Conservation (phyloP, 805 yeast genomes). For the Candida adriatica region DNA sequence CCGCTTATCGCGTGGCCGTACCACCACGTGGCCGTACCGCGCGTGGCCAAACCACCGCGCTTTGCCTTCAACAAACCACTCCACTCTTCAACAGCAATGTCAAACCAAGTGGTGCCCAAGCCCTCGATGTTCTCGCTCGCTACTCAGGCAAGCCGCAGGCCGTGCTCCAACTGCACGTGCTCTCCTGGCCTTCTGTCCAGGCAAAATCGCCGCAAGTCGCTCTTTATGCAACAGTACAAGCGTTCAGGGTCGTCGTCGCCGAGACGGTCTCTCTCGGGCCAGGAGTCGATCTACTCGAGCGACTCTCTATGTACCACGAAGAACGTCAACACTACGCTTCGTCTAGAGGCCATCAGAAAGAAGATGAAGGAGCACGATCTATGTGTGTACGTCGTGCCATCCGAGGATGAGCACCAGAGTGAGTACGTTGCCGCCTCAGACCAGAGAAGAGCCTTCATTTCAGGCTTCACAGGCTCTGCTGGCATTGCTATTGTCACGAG, state of each 20-base stretch:
- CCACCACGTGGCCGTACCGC: too few species aligned
- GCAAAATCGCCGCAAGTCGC: conserved; percentile 51
- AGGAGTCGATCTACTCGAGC: conserved; percentile 30
- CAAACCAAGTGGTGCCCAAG: conserved; percentile 28
- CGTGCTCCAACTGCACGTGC: conserved; percentile 74
- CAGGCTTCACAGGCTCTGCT: conserved; percentile 91
- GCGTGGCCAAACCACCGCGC: too few species aligned
- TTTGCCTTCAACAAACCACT: too few species aligned
- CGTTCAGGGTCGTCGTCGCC: conserved; percentile 26
- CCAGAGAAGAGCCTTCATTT: conserved; percentile 73
- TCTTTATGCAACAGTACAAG: conserved; percentile 36
- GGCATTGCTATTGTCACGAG: conserved; percentile 83
- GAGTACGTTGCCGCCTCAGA: conserved; percentile 83
- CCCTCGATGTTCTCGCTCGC: conserved; percentile 37
- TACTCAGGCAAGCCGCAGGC: conserved; percentile 30
- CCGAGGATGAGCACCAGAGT: conserved; percentile 91
- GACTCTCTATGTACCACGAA: conserved; percentile 32
- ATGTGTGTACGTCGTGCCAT: conserved; percentile 71
- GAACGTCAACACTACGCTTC: conserved; percentile 49
- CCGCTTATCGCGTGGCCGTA: too few species aligned
- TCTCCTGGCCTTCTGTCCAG: conserved; percentile 77
- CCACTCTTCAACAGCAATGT: too few species aligned
- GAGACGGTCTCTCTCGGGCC: conserved; percentile 22
- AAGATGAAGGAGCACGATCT: conserved; percentile 58
- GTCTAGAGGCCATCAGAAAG: conserved; percentile 53